These are phyloP conservation scores for Plicaturopsis crispa DNA, from an alignment of 768 basidiomycete species.

Conservation along the genomic window DNA sequence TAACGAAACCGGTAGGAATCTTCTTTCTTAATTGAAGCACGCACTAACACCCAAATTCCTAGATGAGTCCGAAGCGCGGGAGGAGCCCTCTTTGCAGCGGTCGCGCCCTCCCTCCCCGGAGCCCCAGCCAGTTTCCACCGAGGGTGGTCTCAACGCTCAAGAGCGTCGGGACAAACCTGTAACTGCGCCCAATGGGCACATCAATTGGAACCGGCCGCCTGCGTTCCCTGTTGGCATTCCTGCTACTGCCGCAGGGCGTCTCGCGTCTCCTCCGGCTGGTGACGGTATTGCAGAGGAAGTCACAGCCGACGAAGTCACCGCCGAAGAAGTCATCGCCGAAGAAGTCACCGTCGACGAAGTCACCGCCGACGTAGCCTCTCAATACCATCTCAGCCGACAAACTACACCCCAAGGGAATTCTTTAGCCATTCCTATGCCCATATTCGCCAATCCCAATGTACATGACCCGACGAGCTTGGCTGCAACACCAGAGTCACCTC, in stretches of 20 bases:
- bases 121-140: too few species aligned
- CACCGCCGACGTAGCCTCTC: too few species aligned
- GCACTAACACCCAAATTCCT: too few species aligned
- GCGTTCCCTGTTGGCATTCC: slow-evolving; percentile 19
- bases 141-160: too few species aligned
- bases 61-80: too few species aligned
- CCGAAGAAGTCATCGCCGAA: slow-evolving; percentile 3
- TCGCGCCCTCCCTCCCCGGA: too few species aligned
- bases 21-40: too few species aligned
- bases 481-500: slow-evolving; percentile 3
- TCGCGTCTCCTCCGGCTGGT: slow-evolving; percentile 3
- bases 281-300: slow-evolving; percentile 7
- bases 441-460: slow-evolving; percentile 31
- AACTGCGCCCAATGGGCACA: slow-evolving; percentile 12
- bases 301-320: not conserved
- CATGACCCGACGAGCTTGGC: slow-evolving; percentile 30
- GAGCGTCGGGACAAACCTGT: too few species aligned
- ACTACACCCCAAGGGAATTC: slow-evolving; percentile 1
- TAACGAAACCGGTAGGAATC: too few species aligned
- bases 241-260: slow-evolving; percentile 12
- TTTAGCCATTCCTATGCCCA: slow-evolving; percentile 26
- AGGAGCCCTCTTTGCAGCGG: too few species aligned
- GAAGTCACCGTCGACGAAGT: slow-evolving; percentile 5
- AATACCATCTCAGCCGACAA: not conserved
- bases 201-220: slow-evolving; percentile 28